phyloP scores from a whole-genome alignment of 331 rosid species.

The Acacia concinna region DNA sequence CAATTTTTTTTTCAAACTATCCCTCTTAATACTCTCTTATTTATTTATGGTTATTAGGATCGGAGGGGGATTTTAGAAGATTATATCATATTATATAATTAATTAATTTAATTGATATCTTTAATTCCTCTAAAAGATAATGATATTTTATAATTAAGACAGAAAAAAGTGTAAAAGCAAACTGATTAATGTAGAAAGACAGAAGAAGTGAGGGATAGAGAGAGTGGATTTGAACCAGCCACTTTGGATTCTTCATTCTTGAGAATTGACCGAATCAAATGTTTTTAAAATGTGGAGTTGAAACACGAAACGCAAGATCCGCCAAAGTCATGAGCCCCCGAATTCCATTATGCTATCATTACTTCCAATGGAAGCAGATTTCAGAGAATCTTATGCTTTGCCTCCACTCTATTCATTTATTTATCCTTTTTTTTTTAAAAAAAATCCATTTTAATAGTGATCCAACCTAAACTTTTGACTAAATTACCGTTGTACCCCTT shows the following conservation, averaged over 20 bases:
- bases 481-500: conserved; percentile 22
- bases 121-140: no score
- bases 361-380: conserved; percentile 47
- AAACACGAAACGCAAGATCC: conserved; percentile 43
- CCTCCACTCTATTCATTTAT: conserved; percentile 45
- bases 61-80: no score
- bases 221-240: background rate
- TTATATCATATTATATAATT: no score
- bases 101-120: no score
- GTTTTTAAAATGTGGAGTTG: conserved; percentile 12
- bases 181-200: no score
- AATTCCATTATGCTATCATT: conserved; percentile 53
- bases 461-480: background rate
- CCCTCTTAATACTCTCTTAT: no score
- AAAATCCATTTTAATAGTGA: background rate
- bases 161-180: no score
- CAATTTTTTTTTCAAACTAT: no score
- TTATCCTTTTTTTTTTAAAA: conserved; percentile 50
- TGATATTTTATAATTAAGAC: no score
- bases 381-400: conserved; percentile 27
- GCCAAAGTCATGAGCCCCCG: conserved; percentile 42
- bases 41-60: no score
- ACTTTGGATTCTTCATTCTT: conserved; percentile 30
- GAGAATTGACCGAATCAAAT: conserved; percentile 48
- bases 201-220: no score